Conservation (phyloP, 768 basidiomycete genomes). For the Tylopilus rubrobrunneus region DNA sequence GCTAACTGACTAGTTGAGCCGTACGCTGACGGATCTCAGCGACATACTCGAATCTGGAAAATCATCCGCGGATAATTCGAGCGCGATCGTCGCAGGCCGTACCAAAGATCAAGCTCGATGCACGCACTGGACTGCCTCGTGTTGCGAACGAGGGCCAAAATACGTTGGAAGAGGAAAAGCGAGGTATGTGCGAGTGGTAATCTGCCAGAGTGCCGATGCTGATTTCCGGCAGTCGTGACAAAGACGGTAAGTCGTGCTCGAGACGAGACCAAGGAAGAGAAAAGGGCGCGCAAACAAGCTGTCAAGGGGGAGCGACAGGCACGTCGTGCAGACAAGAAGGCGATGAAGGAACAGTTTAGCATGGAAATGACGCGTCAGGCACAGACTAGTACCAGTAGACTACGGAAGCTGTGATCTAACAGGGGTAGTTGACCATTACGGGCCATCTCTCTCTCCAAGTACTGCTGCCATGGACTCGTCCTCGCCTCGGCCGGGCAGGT, state of each 20-base stretch:
- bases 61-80: conserved; percentile 87
- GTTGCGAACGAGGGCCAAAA: conserved; percentile 32
- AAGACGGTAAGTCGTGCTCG: conserved; percentile 65
- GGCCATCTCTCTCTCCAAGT: no score
- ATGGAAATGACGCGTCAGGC: conserved; percentile 62
- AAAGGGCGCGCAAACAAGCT: conserved; percentile 65
- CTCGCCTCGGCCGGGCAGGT: conserved; percentile 42
- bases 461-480: no score
- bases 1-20: neutral
- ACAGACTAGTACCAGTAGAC: conserved; percentile 37
- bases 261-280: conserved; percentile 73
- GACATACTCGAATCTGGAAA: conserved; percentile 96
- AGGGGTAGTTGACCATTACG: neutral
- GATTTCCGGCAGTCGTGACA: conserved; percentile 13
- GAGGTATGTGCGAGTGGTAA: conserved; percentile 23
- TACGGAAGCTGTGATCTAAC: conserved; percentile 17
- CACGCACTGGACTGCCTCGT: conserved; percentile 72
- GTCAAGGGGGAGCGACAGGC: conserved; percentile 63
- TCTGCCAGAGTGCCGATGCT: neutral
- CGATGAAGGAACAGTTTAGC: conserved; percentile 57
- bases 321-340: conserved; percentile 66
- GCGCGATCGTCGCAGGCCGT: conserved; percentile 52
- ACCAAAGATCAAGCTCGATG: conserved; percentile 67
- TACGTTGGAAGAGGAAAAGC: conserved; percentile 17
- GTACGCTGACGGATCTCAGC: conserved; percentile 44